Base-by-base conservation (phyloP, 257 asterid species). In the Mentha longifolia region DNA sequence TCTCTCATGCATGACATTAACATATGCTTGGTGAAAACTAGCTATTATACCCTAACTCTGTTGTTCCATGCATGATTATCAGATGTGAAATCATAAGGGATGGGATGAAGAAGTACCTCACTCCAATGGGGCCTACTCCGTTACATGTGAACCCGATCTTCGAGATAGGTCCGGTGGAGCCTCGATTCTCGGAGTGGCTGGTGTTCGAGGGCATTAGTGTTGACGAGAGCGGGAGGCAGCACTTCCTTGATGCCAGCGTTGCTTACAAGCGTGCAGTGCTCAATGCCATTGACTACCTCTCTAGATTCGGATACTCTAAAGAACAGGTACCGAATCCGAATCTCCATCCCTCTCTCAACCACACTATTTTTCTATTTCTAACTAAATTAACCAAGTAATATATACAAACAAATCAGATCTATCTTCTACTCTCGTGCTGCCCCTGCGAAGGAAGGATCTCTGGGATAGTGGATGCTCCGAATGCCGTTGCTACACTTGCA, bases 371-470 rank as follows among this genome's bases (percentile, higher is more conserved):
- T 33, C 37, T 2, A 33, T 4, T 33, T 6, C 4, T 33, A 33
- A 33, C 37, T 33, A 33, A n/a, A n/a, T n/a, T n/a, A 33, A 33
- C 37, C 4, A 33, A 33, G 37, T 4, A 33, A 33, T 3, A 33
- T 4, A n/a, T n/a, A n/a, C n/a, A n/a, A 33, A 33, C 6, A 6
- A 33, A 33, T 33, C 37, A 71, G 98, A 90, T 83, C 1, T 95
- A 95, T 77, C 96, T 95, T 79, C 83, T 92, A 43, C 90, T 92
- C 41, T 94, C 99, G 3, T 94, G 99, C 84, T 89, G 97, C 83
- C 99, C 98, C 33, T 94, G 98, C 46, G 98, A 94, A 84, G 99
- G 98, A 76, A 87, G 99, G 83, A 91, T 94, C 58, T 94, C 98
- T 3, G 98, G 99, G 50, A 94, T 94, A 25, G 98, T 92, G 47